phyloP scores from a whole-genome alignment of 176 grass and related monocot genomes.

The Poa annua region DNA sequence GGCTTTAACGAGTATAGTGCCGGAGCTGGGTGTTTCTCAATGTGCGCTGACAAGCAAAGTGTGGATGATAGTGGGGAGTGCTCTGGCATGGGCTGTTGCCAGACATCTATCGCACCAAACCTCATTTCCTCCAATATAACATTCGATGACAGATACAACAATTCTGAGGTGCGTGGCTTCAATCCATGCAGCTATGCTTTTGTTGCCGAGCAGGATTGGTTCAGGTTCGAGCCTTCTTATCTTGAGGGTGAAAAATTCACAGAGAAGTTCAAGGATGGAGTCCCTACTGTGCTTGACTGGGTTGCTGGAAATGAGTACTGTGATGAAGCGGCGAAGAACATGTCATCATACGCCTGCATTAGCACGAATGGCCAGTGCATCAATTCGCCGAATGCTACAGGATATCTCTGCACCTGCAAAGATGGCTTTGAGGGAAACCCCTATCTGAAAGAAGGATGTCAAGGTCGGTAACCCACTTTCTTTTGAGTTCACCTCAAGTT shows the following conservation, averaged over 20 bases:
- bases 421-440: slow-evolving; percentile 48
- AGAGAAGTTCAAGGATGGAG: slow-evolving; percentile 32
- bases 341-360: slow-evolving; percentile 37
- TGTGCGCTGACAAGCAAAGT: slow-evolving; percentile 21
- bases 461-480: slow-evolving; percentile 30
- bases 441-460: slow-evolving; percentile 43
- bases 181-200: slow-evolving; percentile 52
- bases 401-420: slow-evolving; percentile 38
- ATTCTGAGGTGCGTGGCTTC: slow-evolving; percentile 25
- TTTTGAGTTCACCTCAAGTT: slow-evolving; percentile 7
- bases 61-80: slow-evolving; percentile 32
- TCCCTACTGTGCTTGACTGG: slow-evolving; percentile 48
- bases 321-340: slow-evolving; percentile 24
- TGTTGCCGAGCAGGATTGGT: slow-evolving; percentile 36
- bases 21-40: slow-evolving; percentile 38
- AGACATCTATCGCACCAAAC: slow-evolving; percentile 44
- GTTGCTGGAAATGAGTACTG: slow-evolving; percentile 35
- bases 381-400: slow-evolving; percentile 35
- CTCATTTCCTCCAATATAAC: slow-evolving; percentile 28
- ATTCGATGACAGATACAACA: slow-evolving; percentile 32
- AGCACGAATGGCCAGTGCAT: slow-evolving; percentile 35
- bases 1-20: slow-evolving; percentile 15
- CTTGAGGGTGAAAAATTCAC: slow-evolving; percentile 32
- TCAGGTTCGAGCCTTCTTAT: slow-evolving; percentile 44
- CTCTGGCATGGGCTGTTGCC: slow-evolving; percentile 59